Percentiles rank a stretch among this genome's conserved stretches.
These are phyloP conservation scores for Chimonanthus praecox DNA, from an alignment of 164 flowering plant species.

Conservation along the genomic window DNA sequence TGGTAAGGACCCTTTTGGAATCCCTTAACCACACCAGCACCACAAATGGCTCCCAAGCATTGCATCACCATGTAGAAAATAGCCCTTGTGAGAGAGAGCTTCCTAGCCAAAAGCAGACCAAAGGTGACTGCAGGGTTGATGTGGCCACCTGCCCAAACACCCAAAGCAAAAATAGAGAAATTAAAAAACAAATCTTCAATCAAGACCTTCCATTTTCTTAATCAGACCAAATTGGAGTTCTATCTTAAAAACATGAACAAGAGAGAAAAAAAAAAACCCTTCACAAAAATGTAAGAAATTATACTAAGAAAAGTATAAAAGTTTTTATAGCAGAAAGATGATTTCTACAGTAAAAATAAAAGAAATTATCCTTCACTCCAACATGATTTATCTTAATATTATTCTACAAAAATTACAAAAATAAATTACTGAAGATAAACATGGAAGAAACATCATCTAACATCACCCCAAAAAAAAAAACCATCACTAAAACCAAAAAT, in stretches of 20 bases:
- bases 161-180: neutral
- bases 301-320: too few relatives aligned
- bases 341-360: too few relatives aligned
- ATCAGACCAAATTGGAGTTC: too few relatives aligned
- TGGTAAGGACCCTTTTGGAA: slow-evolving; percentile 30
- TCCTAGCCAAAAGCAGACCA: slow-evolving; percentile 57
- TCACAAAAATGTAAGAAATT: too few relatives aligned
- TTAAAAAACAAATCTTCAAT: neutral
- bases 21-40: slow-evolving; percentile 63
- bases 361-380: too few relatives aligned
- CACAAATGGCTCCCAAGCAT: slow-evolving; percentile 55
- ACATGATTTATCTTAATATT: too few relatives aligned
- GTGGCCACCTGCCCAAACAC: slow-evolving; percentile 45
- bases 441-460: neutral
- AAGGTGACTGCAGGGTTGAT: slow-evolving; percentile 67
- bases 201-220: neutral
- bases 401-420: too few relatives aligned
- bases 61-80: slow-evolving; percentile 59
- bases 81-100: slow-evolving; percentile 53
- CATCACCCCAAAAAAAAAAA: neutral
- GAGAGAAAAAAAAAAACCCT: too few relatives aligned
- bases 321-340: too few relatives aligned
- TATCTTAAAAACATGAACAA: too few relatives aligned
- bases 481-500: neutral
- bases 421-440: too few relatives aligned